Percentiles rank a stretch among this genome's conserved stretches.
Conservation (phyloP, 2,329 filamentous ascomycete species). For the Pseudomassariella vexata region DNA sequence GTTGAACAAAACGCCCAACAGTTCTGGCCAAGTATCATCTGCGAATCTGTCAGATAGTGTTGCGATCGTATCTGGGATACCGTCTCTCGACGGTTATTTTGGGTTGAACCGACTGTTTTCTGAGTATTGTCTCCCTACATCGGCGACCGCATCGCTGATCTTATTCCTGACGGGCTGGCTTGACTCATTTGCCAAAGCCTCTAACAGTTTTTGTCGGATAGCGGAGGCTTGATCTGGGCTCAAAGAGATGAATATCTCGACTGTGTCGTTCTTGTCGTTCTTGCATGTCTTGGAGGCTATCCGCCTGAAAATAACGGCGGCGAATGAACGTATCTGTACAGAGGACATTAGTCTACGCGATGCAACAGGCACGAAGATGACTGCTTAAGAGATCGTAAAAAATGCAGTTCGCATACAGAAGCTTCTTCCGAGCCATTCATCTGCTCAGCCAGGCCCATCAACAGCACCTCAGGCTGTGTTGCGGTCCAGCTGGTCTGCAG, state of each 20-base stretch:
- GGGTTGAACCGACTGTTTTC: slow-evolving; percentile 65
- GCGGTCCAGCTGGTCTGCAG: slow-evolving; percentile 86
- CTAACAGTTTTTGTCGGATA: slow-evolving; percentile 79
- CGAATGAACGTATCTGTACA: slow-evolving; percentile 76
- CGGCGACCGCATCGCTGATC: slow-evolving; percentile 94
- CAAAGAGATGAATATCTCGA: slow-evolving; percentile 82
- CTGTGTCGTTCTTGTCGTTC: slow-evolving; percentile 60
- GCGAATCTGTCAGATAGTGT: slow-evolving; percentile 14
- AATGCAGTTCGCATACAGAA: slow-evolving; percentile 54
- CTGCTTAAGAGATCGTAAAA: slow-evolving; percentile 13
- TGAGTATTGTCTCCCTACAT: slow-evolving; percentile 89
- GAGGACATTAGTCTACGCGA: slow-evolving; percentile 1
- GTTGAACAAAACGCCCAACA: slow-evolving; percentile 80
- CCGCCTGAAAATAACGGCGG: slow-evolving; percentile 88
- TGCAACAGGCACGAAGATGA: background rate
- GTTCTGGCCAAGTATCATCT: slow-evolving; percentile 86
- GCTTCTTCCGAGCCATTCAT: slow-evolving; percentile 71
- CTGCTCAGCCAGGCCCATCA: slow-evolving; percentile 94
- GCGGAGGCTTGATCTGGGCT: slow-evolving; percentile 65
- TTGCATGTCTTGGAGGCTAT: slow-evolving; percentile 88
- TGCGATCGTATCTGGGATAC: no score
- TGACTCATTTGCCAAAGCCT: slow-evolving; percentile 67
- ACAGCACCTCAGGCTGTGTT: slow-evolving; percentile 73
- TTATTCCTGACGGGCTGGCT: slow-evolving; percentile 81
- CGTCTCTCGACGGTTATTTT: no score